A percentile compares a stretch with the other conserved stretches of the same genome.
phyloP scores from a whole-genome alignment of 2,329 filamentous ascomycete species.

The Fusarium falciforme region DNA sequence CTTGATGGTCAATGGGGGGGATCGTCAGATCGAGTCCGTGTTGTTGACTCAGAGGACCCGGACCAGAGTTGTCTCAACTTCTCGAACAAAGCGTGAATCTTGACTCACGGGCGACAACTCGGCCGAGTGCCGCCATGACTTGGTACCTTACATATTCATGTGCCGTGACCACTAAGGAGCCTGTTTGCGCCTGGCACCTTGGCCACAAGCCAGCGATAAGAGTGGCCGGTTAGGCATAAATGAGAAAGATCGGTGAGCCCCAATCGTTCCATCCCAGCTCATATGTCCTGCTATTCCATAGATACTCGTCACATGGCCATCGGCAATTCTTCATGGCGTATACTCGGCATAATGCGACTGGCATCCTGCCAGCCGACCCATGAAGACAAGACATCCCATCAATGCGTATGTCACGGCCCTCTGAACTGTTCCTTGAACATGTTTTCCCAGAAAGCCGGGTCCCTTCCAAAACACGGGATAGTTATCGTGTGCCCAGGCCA shows the following conservation, averaged over 20 bases:
- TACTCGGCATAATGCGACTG: slow-evolving; percentile 14
- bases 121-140: neutral
- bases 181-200: neutral
- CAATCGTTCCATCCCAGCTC: neutral
- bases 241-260: neutral
- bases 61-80: neutral
- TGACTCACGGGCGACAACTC: neutral
- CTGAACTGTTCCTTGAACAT: slow-evolving; percentile 4
- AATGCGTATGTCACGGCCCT: slow-evolving; percentile 19
- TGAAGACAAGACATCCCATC: slow-evolving; percentile 11
- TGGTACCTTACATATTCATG: neutral
- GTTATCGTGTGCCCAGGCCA: slow-evolving; percentile 35
- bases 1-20: neutral
- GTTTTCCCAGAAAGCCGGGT: slow-evolving; percentile 20
- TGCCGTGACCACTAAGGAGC: neutral
- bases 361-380: slow-evolving; percentile 12
- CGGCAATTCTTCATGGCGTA: neutral
- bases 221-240: neutral
- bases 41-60: neutral
- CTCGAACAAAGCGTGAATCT: neutral
- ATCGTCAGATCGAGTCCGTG: neutral
- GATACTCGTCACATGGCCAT: neutral
- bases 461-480: slow-evolving; percentile 37
- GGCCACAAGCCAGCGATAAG: neutral
- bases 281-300: neutral